Evolutionary conservation across 2,329 filamentous ascomycete species (phyloP).

Genomic region (Clarireedia sp.): DNA sequence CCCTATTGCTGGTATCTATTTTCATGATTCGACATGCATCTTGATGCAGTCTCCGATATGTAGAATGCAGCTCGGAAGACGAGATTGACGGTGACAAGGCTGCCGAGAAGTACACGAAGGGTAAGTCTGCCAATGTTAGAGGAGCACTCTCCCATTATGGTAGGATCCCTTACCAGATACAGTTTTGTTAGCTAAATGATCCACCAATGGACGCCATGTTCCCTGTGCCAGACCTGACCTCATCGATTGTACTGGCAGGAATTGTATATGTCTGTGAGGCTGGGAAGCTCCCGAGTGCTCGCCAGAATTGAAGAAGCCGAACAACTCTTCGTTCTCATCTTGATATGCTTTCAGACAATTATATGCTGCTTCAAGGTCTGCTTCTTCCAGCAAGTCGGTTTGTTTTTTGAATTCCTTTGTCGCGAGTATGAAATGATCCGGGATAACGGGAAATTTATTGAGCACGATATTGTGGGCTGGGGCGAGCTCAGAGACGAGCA

Average conservation of each 20-base stretch:
- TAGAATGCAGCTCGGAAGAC: constrained; percentile 18
- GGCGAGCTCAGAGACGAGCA: constrained; percentile 47
- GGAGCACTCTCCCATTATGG: too few species aligned
- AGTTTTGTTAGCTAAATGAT: constrained; percentile 27
- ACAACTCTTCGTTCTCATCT: constrained; percentile 35
- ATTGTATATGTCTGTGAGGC: constrained; percentile 63
- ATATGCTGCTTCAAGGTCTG: constrained; percentile 53
- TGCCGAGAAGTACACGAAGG: constrained; percentile 27
- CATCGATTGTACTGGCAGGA: constrained; percentile 61
- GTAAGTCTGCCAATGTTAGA: constrained; percentile 17
- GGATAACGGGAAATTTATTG: constrained; percentile 68
- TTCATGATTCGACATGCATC: constrained; percentile 15
- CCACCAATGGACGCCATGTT: constrained; percentile 45
- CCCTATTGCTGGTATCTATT: neutral
- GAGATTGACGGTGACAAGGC: constrained; percentile 14
- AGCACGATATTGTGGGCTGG: constrained; percentile 56
- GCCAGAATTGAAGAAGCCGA: constrained; percentile 50
- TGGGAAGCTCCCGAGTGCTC: constrained; percentile 62
- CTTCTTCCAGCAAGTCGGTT: constrained; percentile 51
- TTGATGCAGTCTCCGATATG: constrained; percentile 22
- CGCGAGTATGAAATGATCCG: constrained; percentile 63
- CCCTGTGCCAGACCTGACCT: constrained; percentile 35
- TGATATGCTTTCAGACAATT: constrained; percentile 47
- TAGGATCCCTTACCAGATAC: constrained; percentile 11
- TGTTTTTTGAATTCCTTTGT: constrained; percentile 58